Evolutionary conservation across 441 rosid genomes (phyloP).

Genomic region (Flueggea neowawraea): DNA sequence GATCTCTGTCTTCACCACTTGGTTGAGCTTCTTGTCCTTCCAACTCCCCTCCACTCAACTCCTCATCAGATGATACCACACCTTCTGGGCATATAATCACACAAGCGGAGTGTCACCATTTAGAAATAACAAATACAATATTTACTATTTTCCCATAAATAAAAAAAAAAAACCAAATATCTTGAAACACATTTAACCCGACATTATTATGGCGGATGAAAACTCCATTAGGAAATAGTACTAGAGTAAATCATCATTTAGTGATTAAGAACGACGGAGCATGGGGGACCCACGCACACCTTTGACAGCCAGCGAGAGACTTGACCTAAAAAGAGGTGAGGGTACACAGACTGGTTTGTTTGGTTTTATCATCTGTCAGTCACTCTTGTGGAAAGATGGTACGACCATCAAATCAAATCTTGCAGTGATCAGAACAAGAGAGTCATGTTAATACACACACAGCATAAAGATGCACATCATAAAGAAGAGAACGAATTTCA

Average conservation of each 20-base stretch:
- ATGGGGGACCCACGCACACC: too few relatives aligned
- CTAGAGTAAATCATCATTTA: too few relatives aligned
- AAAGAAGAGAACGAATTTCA: not conserved
- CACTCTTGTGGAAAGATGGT: slow-evolving; percentile 22
- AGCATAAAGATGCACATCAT: not conserved
- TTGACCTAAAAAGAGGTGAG: not conserved
- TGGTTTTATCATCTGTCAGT: slow-evolving; percentile 47
- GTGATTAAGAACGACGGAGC: too few relatives aligned
- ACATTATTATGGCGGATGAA: too few relatives aligned
- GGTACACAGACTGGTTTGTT: slow-evolving; percentile 9
- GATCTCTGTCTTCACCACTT: slow-evolving; percentile 52
- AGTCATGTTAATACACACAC: not conserved
- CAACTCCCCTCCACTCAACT: slow-evolving; percentile 62
- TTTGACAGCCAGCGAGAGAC: too few relatives aligned
- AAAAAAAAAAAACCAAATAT: too few relatives aligned
- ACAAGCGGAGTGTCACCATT: not conserved
- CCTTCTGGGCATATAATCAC: slow-evolving; percentile 38
- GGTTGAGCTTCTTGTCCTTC: slow-evolving; percentile 46
- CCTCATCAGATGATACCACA: slow-evolving; percentile 79
- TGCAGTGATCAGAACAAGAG: too few relatives aligned
- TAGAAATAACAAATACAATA: too few relatives aligned
- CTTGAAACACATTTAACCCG: too few relatives aligned
- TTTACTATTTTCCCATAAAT: too few relatives aligned
- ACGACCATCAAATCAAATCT: slow-evolving; percentile 39
- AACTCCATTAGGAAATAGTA: too few relatives aligned